Percentiles rank a stretch among this genome's conserved stretches.
These are phyloP conservation scores for Trametes sp. DNA, from an alignment of 1,284 basidiomycete species.

Conservation along the genomic window DNA sequence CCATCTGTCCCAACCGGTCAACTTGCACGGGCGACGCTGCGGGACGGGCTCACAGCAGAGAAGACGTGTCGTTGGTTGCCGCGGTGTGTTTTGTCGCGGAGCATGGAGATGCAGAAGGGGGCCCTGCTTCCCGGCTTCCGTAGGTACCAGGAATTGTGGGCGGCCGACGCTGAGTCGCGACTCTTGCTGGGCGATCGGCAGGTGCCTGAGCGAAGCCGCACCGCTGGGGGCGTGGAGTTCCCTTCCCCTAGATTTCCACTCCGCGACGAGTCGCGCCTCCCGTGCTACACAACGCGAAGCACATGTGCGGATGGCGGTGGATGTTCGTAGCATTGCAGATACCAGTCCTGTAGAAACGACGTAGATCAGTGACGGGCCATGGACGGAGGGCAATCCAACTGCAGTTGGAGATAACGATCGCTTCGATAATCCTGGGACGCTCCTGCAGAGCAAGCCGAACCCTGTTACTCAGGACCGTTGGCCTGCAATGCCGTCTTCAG, in stretches of 20 bases:
- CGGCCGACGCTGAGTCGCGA: slow-evolving; percentile 13
- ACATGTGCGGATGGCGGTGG: background rate
- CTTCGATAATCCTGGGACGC: background rate
- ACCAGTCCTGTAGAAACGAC: background rate
- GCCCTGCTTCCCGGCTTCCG: slow-evolving; percentile 24
- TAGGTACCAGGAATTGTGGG: slow-evolving; percentile 16
- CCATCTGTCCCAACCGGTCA: background rate
- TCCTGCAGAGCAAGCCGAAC: background rate
- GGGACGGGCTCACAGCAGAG: background rate
- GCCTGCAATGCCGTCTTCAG: background rate
- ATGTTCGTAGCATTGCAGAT: background rate
- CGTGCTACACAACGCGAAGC: background rate
- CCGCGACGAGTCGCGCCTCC: slow-evolving; percentile 20
- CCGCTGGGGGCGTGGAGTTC: slow-evolving; percentile 5
- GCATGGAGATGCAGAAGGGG: slow-evolving; percentile 14
- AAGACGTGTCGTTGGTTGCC: background rate
- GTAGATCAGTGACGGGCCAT: background rate
- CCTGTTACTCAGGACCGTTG: background rate
- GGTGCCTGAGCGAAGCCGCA: slow-evolving; percentile 26
- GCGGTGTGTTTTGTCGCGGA: slow-evolving; percentile 22
- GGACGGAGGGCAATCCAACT: background rate
- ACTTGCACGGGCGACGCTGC: slow-evolving; percentile 1
- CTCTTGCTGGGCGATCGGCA: slow-evolving; percentile 19
- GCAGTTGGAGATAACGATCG: background rate
- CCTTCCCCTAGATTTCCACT: slow-evolving; percentile 23